Percentiles rank a stretch among this genome's conserved stretches.
Evolutionary conservation across 2,329 filamentous ascomycete species (phyloP).

Genomic region (Colletotrichum tropicale): DNA sequence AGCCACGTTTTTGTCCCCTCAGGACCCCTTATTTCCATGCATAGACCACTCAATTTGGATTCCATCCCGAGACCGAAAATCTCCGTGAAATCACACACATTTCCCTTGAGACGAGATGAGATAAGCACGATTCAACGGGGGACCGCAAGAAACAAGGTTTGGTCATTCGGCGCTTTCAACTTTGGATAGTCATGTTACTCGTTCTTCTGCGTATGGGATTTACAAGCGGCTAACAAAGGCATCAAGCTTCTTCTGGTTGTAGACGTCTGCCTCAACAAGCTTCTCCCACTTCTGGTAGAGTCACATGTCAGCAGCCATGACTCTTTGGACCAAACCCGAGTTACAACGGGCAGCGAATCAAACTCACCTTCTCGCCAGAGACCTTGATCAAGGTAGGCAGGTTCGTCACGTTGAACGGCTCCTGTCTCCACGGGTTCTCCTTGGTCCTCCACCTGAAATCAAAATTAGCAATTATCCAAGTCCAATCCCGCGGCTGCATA

Average conservation of each 20-base stretch:
- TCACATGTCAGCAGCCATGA: not conserved
- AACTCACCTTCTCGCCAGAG: constrained; percentile 5
- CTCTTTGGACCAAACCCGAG: not conserved
- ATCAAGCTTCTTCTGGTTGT: constrained; percentile 16
- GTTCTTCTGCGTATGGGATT: not conserved
- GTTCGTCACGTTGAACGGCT: constrained; percentile 18
- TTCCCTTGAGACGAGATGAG: not conserved
- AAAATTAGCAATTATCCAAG: not conserved
- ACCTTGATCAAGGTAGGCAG: constrained; percentile 16
- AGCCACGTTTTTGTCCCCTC: not conserved
- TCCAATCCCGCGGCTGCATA: not conserved
- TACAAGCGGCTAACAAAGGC: constrained; percentile 5
- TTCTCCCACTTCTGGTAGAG: constrained; percentile 9
- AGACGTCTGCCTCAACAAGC: constrained; percentile 16
- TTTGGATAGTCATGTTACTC: not conserved
- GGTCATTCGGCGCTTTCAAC: not conserved
- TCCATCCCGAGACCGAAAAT: not conserved
- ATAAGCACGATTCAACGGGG: not conserved
- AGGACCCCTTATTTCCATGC: not conserved
- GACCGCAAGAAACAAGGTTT: not conserved
- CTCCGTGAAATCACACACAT: not conserved
- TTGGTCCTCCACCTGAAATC: constrained; percentile 15
- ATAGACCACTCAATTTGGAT: not conserved
- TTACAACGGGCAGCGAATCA: not conserved
- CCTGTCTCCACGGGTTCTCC: constrained; percentile 16